Percentiles rank a stretch among this genome's conserved stretches.
These are phyloP conservation scores for Beauveria sp. DNA, from an alignment of 2,329 filamentous ascomycete species.

Conservation along the genomic window DNA sequence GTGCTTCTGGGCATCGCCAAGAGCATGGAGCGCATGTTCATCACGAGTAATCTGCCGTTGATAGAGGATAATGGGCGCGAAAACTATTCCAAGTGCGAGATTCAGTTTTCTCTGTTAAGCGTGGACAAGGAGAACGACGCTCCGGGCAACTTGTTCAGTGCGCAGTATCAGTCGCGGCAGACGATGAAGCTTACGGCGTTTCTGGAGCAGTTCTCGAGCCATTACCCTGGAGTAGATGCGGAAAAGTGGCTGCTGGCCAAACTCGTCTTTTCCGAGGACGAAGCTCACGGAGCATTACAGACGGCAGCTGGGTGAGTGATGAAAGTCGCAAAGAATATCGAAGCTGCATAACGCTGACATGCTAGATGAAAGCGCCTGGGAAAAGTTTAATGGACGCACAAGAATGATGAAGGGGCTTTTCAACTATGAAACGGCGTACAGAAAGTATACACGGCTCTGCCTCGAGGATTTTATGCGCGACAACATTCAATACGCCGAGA, in stretches of 20 bases:
- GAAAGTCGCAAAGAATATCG: neutral
- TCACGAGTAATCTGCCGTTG: constrained; percentile 51
- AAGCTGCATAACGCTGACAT: constrained; percentile 3
- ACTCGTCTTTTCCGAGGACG: constrained; percentile 53
- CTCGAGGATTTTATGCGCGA: constrained; percentile 56
- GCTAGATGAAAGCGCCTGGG: constrained; percentile 38
- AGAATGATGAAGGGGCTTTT: constrained; percentile 67
- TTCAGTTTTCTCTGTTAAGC: constrained; percentile 51
- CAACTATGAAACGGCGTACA: constrained; percentile 57
- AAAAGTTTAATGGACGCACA: constrained; percentile 60
- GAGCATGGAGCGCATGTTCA: constrained; percentile 58
- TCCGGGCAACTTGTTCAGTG: constrained; percentile 41
- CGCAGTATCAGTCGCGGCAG: constrained; percentile 36
- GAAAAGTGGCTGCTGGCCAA: constrained; percentile 54
- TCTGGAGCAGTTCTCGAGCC: constrained; percentile 25
- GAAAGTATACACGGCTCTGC: constrained; percentile 50
- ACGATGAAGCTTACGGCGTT: constrained; percentile 39
- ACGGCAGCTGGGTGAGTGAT: constrained; percentile 46
- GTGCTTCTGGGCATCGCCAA: constrained; percentile 50
- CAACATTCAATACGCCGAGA: constrained; percentile 64
- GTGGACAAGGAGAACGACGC: constrained; percentile 22
- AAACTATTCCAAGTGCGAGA: constrained; percentile 47
- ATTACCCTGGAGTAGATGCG: constrained; percentile 21
- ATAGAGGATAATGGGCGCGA: constrained; percentile 28
- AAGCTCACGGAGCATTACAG: constrained; percentile 46